Percentiles rank a stretch among this genome's conserved stretches.
Conservation (phyloP, 345 rosid genomes). For the Bruguiera sexangula region DNA sequence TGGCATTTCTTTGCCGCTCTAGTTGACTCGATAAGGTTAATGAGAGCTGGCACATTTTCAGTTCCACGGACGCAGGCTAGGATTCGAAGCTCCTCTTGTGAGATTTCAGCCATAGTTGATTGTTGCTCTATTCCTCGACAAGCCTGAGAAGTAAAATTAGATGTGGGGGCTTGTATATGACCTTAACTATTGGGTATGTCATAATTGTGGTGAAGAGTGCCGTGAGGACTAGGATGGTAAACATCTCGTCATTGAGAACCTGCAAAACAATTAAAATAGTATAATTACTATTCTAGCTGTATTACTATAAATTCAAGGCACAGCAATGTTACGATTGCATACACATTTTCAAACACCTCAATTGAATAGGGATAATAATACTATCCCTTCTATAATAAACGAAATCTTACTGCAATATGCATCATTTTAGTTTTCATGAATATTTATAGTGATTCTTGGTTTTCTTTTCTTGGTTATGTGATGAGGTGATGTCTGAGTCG, state of each 20-base stretch:
- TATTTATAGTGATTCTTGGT: too few relatives aligned
- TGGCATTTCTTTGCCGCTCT: constrained; percentile 12
- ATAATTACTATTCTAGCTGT: too few relatives aligned
- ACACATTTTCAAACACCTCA: too few relatives aligned
- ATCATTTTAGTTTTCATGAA: too few relatives aligned
- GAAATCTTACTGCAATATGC: too few relatives aligned
- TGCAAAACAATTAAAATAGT: not conserved
- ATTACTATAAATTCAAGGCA: too few relatives aligned
- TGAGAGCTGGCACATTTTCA: constrained; percentile 26
- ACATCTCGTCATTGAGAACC: constrained; percentile 45
- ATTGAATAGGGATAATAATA: too few relatives aligned
- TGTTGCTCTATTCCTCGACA: not conserved
- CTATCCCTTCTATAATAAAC: too few relatives aligned
- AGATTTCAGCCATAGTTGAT: not conserved
- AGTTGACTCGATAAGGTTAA: constrained; percentile 29
- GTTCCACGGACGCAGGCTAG: constrained; percentile 34
- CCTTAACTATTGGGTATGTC: constrained; percentile 36
- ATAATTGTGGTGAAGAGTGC: constrained; percentile 46
- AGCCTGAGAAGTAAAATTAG: not conserved
- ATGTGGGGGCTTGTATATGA: constrained; percentile 34
- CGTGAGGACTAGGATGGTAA: constrained; percentile 42
- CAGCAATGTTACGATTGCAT: too few relatives aligned
- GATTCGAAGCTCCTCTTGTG: constrained; percentile 24
- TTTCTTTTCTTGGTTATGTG: too few relatives aligned
- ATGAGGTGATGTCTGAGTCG: too few relatives aligned